Conservation (phyloP, 164 flowering plant species). For the Dillenia suffruticosa region DNA sequence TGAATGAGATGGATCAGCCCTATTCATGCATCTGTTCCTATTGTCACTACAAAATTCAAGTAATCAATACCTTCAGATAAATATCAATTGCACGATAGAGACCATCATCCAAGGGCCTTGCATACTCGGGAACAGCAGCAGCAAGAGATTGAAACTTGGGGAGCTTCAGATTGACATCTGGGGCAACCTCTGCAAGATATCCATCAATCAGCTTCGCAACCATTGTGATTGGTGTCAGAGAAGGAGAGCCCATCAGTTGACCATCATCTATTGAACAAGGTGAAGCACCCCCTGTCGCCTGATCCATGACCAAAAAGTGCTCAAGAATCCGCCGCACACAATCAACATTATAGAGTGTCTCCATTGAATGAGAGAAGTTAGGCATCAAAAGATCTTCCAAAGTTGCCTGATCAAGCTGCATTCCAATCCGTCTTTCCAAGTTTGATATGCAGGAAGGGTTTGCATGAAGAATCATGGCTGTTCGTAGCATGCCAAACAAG, state of each 20-base stretch:
- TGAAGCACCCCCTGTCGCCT: conserved; percentile 67
- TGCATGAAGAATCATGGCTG: conserved; percentile 74
- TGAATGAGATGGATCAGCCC: too few relatives aligned
- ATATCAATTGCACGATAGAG: conserved; percentile 94
- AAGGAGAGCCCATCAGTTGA: conserved; percentile 70
- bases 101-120: conserved; percentile 94
- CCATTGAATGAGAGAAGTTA: conserved; percentile 73
- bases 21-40: too few relatives aligned
- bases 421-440: conserved; percentile 75
- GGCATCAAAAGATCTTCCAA: conserved; percentile 92
- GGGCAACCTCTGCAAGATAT: conserved; percentile 94
- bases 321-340: conserved; percentile 81
- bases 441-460: conserved; percentile 62
- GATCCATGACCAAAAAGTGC: conserved; percentile 76
- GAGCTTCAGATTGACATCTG: conserved; percentile 83
- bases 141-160: conserved; percentile 85
- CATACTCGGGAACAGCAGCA: conserved; percentile 83
- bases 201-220: conserved; percentile 94
- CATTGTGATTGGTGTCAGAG: conserved; percentile 79
- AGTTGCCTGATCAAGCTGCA: conserved; percentile 87
- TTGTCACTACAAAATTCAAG: background rate
- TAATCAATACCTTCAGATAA: conserved; percentile 70
- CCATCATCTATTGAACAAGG: conserved; percentile 72
- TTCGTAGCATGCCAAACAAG: conserved; percentile 71
- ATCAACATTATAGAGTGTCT: conserved; percentile 91